Percentiles rank a stretch among this genome's conserved stretches.
These are phyloP conservation scores for Castanea mollissima DNA, from an alignment of 306 rosid species.

Conservation along the genomic window DNA sequence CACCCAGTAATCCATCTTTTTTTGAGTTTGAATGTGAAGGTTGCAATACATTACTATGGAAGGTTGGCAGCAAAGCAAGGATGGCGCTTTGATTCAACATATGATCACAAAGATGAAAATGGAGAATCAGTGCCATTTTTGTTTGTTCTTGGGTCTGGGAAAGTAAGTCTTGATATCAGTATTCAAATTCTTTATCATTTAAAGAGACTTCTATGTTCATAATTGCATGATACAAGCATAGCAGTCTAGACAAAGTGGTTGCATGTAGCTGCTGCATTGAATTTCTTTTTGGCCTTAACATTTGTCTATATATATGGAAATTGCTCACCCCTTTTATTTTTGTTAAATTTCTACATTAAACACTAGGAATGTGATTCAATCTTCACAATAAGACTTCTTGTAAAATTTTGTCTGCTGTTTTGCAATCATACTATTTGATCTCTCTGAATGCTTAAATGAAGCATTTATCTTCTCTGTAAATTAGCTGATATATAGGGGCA, in stretches of 20 bases:
- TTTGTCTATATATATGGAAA: background rate
- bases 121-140: slow-evolving; percentile 80
- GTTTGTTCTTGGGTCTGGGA: slow-evolving; percentile 72
- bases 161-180: slow-evolving; percentile 41
- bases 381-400: background rate
- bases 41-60: slow-evolving; percentile 87
- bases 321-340: background rate
- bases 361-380: too few relatives aligned
- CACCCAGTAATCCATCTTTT: background rate
- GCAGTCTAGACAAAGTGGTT: background rate
- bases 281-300: background rate
- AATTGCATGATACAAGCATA: background rate
- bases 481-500: background rate
- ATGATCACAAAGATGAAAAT: slow-evolving; percentile 86
- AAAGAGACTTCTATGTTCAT: background rate
- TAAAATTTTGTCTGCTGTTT: background rate
- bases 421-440: background rate
- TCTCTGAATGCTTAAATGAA: background rate
- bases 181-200: background rate
- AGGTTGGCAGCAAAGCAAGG: slow-evolving; percentile 96
- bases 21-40: slow-evolving; percentile 45
- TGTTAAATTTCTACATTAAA: background rate
- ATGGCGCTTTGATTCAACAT: slow-evolving; percentile 95
- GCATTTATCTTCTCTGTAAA: background rate
- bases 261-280: background rate